Percentiles rank a stretch among this genome's conserved stretches.
Evolutionary conservation across 257 asterid genomes (phyloP).

Genomic region (Verbascum thapsus): DNA sequence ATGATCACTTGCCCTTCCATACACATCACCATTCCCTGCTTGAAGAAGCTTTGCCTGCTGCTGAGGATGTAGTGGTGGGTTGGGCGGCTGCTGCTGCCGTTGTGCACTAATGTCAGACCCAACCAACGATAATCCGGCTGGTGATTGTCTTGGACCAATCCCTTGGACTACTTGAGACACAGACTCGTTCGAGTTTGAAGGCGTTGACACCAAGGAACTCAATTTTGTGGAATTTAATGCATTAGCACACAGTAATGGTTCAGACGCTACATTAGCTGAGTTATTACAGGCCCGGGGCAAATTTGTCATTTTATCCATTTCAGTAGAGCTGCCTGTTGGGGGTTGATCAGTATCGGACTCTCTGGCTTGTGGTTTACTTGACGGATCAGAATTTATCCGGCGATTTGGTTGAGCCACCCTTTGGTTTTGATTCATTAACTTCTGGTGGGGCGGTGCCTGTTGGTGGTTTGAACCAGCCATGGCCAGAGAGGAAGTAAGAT

Average conservation of each 20-base stretch:
- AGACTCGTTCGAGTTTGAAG: slow-evolving; percentile 45
- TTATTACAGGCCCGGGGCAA: slow-evolving; percentile 45
- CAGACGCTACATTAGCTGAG: slow-evolving; percentile 45
- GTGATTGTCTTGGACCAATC: slow-evolving; percentile 50
- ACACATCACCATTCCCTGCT: slow-evolving; percentile 56
- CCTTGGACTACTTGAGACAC: slow-evolving; percentile 51
- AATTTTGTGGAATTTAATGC: slow-evolving; percentile 39
- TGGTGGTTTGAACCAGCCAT: slow-evolving; percentile 53
- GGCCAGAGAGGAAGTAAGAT: slow-evolving; percentile 34
- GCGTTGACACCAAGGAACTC: no score
- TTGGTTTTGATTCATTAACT: slow-evolving; percentile 54
- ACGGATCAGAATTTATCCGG: slow-evolving; percentile 41
- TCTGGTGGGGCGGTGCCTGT: slow-evolving; percentile 53
- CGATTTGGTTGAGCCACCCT: slow-evolving; percentile 53
- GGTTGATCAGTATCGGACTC: slow-evolving; percentile 55
- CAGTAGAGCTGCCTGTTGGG: slow-evolving; percentile 46
- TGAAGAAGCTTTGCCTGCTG: slow-evolving; percentile 63
- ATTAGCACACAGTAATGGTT: slow-evolving; percentile 47
- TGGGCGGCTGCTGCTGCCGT: slow-evolving; percentile 53
- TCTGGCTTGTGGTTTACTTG: slow-evolving; percentile 47
- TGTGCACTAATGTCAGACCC: slow-evolving; percentile 53
- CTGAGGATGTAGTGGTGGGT: slow-evolving; percentile 46
- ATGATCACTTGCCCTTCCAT: slow-evolving; percentile 57
- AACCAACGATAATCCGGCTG: slow-evolving; percentile 42
- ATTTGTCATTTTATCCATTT: slow-evolving; percentile 39